phyloP scores from a whole-genome alignment of 2,329 filamentous ascomycete species.

The Pseudocercospora pini-densiflorae region DNA sequence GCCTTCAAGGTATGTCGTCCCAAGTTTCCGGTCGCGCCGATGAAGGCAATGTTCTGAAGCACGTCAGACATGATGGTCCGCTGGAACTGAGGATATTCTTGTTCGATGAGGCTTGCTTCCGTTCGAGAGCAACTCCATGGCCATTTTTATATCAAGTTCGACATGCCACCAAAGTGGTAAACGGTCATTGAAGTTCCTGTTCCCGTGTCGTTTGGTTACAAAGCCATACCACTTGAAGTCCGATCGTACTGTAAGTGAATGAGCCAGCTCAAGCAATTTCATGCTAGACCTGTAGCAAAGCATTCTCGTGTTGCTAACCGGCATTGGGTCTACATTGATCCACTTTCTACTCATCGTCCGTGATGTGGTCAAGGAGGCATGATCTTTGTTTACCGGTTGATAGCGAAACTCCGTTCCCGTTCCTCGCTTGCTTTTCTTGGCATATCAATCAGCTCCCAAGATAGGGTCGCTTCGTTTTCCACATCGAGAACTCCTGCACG shows the following conservation, averaged over 20 bases:
- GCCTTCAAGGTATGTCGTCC: constrained; percentile 37
- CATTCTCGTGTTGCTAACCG: neutral
- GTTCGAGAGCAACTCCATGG: neutral
- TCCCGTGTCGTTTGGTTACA: neutral
- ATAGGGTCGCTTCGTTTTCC: neutral
- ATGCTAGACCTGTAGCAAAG: neutral
- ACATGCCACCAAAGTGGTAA: neutral
- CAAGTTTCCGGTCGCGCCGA: constrained; percentile 42
- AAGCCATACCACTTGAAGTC: neutral
- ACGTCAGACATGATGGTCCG: constrained; percentile 10
- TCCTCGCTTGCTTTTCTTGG: too few relatives aligned
- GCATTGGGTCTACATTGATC: neutral
- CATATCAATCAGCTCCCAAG: neutral
- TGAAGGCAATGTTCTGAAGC: constrained; percentile 45
- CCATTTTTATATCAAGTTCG: neutral
- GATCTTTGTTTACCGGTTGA: neutral
- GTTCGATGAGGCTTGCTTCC: neutral
- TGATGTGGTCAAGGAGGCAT: neutral
- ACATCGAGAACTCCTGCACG: neutral
- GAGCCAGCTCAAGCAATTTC: neutral
- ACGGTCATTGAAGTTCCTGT: neutral
- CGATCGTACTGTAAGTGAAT: neutral
- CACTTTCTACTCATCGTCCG: neutral
- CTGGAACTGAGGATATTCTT: neutral
- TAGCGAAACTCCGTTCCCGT: too few relatives aligned